Evolutionary conservation across 352 stramenopile species (phyloP).

Genomic region (Globisporangium emineosum): DNA sequence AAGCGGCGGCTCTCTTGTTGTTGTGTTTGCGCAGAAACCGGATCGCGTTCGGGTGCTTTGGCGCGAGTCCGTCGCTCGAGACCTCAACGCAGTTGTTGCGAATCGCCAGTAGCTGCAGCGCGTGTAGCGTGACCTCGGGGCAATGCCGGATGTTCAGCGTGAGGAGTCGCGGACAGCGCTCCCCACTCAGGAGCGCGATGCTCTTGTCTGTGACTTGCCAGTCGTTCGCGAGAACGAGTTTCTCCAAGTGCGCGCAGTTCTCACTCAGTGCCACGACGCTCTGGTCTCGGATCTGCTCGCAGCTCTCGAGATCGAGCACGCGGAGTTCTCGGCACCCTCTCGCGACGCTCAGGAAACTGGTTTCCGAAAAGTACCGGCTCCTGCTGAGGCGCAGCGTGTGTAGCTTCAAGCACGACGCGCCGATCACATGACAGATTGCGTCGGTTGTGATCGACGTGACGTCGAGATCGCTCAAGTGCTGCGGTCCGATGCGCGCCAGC

Average conservation of each 20-base stretch:
- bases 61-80: slow-evolving; percentile 37
- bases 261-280: slow-evolving; percentile 31
- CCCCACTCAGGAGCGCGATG: slow-evolving; percentile 20
- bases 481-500: slow-evolving; percentile 18
- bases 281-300: slow-evolving; percentile 61
- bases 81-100: slow-evolving; percentile 37
- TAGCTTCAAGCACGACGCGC: slow-evolving; percentile 30
- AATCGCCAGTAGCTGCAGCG: slow-evolving; percentile 34
- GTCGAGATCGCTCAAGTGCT: slow-evolving; percentile 49
- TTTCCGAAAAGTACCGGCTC: slow-evolving; percentile 67
- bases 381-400: slow-evolving; percentile 52
- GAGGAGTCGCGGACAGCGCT: slow-evolving; percentile 28
- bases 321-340: slow-evolving; percentile 32
- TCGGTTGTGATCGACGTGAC: slow-evolving; percentile 62
- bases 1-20: slow-evolving; percentile 27
- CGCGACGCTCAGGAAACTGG: slow-evolving; percentile 50
- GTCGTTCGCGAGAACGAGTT: slow-evolving; percentile 62
- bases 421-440: slow-evolving; percentile 46
- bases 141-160: slow-evolving; percentile 60
- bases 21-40: slow-evolving; percentile 38
- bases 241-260: slow-evolving; percentile 40
- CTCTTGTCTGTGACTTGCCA: slow-evolving; percentile 65
- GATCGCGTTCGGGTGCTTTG: slow-evolving; percentile 46
- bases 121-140: slow-evolving; percentile 49
- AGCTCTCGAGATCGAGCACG: slow-evolving; percentile 65